phyloP scores from a whole-genome alignment of 2,329 filamentous ascomycete species.

The Pezicula radicicola region DNA sequence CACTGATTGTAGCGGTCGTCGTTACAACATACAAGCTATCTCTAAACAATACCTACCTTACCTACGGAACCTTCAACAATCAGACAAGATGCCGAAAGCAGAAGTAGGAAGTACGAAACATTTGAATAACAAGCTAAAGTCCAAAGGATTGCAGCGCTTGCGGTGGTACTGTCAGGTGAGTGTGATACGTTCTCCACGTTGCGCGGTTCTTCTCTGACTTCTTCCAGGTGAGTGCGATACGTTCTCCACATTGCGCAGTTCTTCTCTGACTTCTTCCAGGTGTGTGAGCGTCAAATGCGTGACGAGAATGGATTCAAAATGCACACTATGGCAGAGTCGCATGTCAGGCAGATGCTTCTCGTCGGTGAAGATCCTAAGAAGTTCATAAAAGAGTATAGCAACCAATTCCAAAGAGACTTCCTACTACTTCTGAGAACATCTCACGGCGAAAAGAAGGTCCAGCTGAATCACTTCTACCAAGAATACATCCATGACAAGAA shows the following conservation, averaged over 20 bases:
- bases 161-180: conserved; percentile 82
- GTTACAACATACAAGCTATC: too few species aligned
- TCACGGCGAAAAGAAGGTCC: conserved; percentile 86
- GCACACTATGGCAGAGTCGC: conserved; percentile 83
- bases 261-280: conserved; percentile 34
- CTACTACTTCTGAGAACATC: conserved; percentile 72
- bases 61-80: neutral
- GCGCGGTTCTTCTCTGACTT: conserved; percentile 4
- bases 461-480: conserved; percentile 93
- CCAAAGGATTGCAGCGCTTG: conserved; percentile 72
- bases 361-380: conserved; percentile 87
- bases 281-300: conserved; percentile 73
- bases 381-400: conserved; percentile 77
- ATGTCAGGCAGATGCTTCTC: conserved; percentile 84
- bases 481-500: conserved; percentile 85
- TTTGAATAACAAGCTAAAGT: conserved; percentile 87
- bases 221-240: conserved; percentile 46
- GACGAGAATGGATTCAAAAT: conserved; percentile 93
- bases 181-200: neutral
- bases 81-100: conserved; percentile 78
- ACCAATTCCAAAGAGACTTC: conserved; percentile 80
- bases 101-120: conserved; percentile 91
- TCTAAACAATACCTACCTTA: neutral
- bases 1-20: too few species aligned
- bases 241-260: neutral